Evolutionary conservation across 179 eudicot species (phyloP), one percentile per base, ranked within the genome.

Genomic region (Silene vulgaris): DNA sequence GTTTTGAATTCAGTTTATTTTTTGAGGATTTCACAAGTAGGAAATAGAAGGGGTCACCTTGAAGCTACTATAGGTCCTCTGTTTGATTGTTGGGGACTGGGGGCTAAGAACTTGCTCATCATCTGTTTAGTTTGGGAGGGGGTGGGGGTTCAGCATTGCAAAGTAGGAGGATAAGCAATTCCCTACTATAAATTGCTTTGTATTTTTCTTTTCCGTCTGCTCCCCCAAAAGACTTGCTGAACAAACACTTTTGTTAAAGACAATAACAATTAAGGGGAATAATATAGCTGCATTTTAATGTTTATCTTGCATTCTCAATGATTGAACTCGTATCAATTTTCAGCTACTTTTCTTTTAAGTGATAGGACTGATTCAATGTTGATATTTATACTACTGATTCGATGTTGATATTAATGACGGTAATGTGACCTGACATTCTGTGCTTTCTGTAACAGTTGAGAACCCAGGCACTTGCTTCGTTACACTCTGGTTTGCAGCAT

Each of bases 401-500:
- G 16, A 43, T 65, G 12, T 26, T 52, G 69, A 40, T 63, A 21
- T 62, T 66, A 21, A 43, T 28, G 56, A 52, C n/a, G 65, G 16
- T 65, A 23, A 32, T 57, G 60, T 74, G 65, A 9, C 57, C 72
- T 86, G 52, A 75, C 79, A 50, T 78, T 76, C 30, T 67, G 57
- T 79, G 78, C 65, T 80, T 75, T 71, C 65, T 59, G 71, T 45
- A 69, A 78, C 96, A 93, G 99, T 79, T 96, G 83, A 89, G 98
- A 65, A 91, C 96, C 77, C 99, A 87, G 77, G 99, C 97, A 50
- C 96, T 96, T 77, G 98, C 97, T 78, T 85, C 96, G 64, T 82
- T 96, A 68, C 98, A 96, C 82, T 79, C 86, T 83, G 98, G 98
- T 81, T 85, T 96, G 79, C 98, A 87, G 82, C 82, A 78, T 82